Conservation (phyloP, 2,329 filamentous ascomycete genomes). For the Colletotrichum lindemuthianum region DNA sequence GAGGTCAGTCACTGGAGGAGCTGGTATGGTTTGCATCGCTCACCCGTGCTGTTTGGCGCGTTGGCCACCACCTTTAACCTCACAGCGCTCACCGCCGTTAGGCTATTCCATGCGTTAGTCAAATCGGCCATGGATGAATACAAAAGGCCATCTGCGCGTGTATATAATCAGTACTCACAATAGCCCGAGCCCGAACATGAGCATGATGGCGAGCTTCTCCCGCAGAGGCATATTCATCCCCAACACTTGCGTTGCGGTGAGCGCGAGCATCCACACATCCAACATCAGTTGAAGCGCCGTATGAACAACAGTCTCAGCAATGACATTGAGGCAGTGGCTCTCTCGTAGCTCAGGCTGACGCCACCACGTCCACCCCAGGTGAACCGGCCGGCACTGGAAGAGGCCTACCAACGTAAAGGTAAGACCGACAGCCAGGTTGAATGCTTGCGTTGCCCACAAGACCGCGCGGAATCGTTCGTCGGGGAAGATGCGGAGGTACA, state of each 20-base stretch:
- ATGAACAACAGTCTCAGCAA: conserved; percentile 49
- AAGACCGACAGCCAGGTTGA: conserved; percentile 24
- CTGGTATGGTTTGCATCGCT: not conserved
- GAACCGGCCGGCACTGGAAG: conserved; percentile 49
- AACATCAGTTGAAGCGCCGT: conserved; percentile 55
- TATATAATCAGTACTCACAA: conserved; percentile 15
- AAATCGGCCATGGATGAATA: not conserved
- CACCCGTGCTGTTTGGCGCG: not conserved
- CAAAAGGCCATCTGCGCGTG: not conserved
- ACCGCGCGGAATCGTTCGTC: conserved; percentile 37
- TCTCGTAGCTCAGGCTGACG: conserved; percentile 24
- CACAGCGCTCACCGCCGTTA: conserved; percentile 13
- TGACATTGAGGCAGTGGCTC: conserved; percentile 49
- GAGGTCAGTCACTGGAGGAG: not conserved
- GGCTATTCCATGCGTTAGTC: not conserved
- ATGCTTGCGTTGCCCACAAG: conserved; percentile 35
- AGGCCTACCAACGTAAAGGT: conserved; percentile 45
- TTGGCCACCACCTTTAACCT: not conserved
- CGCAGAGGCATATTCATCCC: conserved; percentile 44
- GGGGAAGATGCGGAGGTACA: conserved; percentile 50
- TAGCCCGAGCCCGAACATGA: conserved; percentile 49
- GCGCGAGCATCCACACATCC: conserved; percentile 53
- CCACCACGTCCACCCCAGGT: conserved; percentile 54
- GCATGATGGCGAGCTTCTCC: conserved; percentile 47
- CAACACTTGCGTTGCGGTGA: conserved; percentile 51